A percentile compares a stretch with the other conserved stretches of the same genome.
Evolutionary conservation across 371 early-diverging fungal genomes (phyloP).

Genomic region (Lichtheimia corymbifera): DNA sequence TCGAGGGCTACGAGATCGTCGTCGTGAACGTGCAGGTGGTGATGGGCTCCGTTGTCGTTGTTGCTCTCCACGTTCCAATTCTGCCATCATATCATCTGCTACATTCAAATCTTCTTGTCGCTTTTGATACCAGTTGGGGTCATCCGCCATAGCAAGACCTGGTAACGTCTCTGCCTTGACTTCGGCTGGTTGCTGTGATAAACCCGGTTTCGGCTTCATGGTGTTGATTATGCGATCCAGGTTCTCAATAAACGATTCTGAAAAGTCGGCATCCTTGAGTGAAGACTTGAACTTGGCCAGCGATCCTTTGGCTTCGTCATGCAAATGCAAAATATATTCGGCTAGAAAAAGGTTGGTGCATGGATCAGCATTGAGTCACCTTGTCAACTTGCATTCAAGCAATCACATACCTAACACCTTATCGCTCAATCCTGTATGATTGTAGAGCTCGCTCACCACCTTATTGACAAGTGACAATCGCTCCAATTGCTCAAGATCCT

Average conservation of each 20-base stretch:
- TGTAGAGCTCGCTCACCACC: conserved; percentile 86
- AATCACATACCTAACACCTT: conserved; percentile 66
- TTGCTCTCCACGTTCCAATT: conserved; percentile 52
- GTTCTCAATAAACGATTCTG: conserved; percentile 80
- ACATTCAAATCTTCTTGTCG: conserved; percentile 44
- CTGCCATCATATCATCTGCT: conserved; percentile 58
- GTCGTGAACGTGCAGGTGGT: conserved; percentile 22
- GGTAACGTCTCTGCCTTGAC: conserved; percentile 72
- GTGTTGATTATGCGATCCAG: conserved; percentile 89
- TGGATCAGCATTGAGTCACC: neutral
- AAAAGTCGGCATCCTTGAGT: conserved; percentile 81
- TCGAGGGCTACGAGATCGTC: conserved; percentile 18
- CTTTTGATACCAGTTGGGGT: conserved; percentile 51
- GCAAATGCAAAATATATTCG: conserved; percentile 79
- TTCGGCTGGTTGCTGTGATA: conserved; percentile 27
- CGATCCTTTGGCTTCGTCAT: conserved; percentile 62
- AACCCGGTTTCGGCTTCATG: conserved; percentile 69
- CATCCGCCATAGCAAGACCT: conserved; percentile 78
- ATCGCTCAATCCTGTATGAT: conserved; percentile 92
- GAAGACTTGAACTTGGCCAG: conserved; percentile 69
- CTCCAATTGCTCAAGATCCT: conserved; percentile 83
- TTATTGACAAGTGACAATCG: conserved; percentile 89
- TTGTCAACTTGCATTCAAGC: neutral
- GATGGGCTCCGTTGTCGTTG: conserved; percentile 26
- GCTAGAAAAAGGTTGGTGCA: conserved; percentile 40